Conservation (phyloP, 2,329 filamentous ascomycete species). For the Pseudocercospora fijiensis region DNA sequence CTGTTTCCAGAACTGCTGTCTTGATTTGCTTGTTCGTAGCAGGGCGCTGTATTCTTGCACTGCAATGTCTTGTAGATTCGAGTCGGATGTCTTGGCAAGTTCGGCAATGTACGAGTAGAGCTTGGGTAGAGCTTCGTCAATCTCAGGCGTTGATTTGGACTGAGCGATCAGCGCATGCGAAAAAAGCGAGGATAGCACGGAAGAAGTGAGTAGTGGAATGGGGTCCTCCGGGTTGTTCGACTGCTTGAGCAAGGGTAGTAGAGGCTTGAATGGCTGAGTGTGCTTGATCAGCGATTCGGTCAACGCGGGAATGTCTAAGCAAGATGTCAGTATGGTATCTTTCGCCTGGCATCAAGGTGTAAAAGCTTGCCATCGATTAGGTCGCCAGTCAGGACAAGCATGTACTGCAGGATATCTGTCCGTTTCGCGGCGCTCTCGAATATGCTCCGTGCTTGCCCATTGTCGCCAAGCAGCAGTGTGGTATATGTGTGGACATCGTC, state of each 20-base stretch:
- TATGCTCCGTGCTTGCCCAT: constrained; percentile 65
- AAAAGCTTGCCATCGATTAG: constrained; percentile 70
- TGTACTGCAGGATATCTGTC: constrained; percentile 89
- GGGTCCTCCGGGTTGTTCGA: constrained; percentile 81
- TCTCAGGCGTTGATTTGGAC: constrained; percentile 59
- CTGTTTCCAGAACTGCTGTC: constrained; percentile 88
- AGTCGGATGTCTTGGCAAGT: constrained; percentile 80
- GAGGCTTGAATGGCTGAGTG: constrained; percentile 69
- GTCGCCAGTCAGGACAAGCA: constrained; percentile 84
- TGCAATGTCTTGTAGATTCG: constrained; percentile 90
- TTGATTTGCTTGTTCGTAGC: constrained; percentile 69
- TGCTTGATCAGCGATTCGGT: constrained; percentile 73
- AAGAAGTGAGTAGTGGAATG: constrained; percentile 85
- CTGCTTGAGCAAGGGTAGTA: constrained; percentile 79
- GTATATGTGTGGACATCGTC: constrained; percentile 76
- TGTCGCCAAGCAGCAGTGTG: constrained; percentile 69
- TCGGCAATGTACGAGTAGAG: constrained; percentile 83
- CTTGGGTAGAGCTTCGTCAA: constrained; percentile 73
- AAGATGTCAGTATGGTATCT: neutral
- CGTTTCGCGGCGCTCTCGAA: constrained; percentile 83
- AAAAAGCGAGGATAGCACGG: constrained; percentile 78
- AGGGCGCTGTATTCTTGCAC: constrained; percentile 88
- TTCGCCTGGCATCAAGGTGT: neutral
- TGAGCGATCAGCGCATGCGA: constrained; percentile 62
- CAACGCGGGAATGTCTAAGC: constrained; percentile 72